These are phyloP conservation scores for Beauveria sp. DNA, from an alignment of 2,329 filamentous ascomycete species.

Conservation along the genomic window DNA sequence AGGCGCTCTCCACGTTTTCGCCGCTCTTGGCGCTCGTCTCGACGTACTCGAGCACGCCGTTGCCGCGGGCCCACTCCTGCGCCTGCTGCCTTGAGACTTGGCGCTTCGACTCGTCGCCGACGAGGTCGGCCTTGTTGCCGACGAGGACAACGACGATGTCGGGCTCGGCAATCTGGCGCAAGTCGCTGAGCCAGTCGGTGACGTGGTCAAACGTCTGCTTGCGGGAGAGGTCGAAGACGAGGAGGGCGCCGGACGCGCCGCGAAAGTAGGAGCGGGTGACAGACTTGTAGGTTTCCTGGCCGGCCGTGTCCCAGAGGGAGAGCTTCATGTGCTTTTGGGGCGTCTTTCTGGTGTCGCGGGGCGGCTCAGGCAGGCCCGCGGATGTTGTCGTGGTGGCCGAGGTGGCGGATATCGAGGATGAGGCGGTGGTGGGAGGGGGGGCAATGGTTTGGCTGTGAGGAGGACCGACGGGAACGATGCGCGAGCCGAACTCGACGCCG, in stretches of 20 bases:
- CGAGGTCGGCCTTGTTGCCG: conserved; percentile 88
- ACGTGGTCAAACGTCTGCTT: conserved; percentile 79
- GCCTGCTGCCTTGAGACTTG: conserved; percentile 80
- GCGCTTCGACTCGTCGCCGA: conserved; percentile 48
- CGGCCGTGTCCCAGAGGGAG: conserved; percentile 90
- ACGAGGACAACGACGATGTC: conserved; percentile 92
- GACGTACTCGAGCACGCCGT: conserved; percentile 86
- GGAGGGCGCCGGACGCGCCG: conserved; percentile 61
- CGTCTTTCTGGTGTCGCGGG: conserved; percentile 28
- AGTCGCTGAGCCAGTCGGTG: conserved; percentile 87
- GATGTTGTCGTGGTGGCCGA: neutral
- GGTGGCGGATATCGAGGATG: conserved; percentile 16
- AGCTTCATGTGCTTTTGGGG: conserved; percentile 81
- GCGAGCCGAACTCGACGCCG: conserved; percentile 90
- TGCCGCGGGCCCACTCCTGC: conserved; percentile 77
- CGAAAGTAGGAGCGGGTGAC: conserved; percentile 93
- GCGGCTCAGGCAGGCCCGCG: conserved; percentile 47
- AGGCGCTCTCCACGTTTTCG: conserved; percentile 87
- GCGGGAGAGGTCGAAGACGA: conserved; percentile 92
- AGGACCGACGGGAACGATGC: conserved; percentile 84
- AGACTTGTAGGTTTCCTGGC: conserved; percentile 95
- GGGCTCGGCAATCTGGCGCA: conserved; percentile 90
- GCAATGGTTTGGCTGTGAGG: conserved; percentile 51
- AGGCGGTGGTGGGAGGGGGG: conserved; percentile 11
- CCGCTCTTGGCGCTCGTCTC: conserved; percentile 96